Evolutionary conservation across 2,329 filamentous ascomycete genomes (phyloP), one percentile per base, ranked within the genome.

Genomic region (Phyllachora maydis): DNA sequence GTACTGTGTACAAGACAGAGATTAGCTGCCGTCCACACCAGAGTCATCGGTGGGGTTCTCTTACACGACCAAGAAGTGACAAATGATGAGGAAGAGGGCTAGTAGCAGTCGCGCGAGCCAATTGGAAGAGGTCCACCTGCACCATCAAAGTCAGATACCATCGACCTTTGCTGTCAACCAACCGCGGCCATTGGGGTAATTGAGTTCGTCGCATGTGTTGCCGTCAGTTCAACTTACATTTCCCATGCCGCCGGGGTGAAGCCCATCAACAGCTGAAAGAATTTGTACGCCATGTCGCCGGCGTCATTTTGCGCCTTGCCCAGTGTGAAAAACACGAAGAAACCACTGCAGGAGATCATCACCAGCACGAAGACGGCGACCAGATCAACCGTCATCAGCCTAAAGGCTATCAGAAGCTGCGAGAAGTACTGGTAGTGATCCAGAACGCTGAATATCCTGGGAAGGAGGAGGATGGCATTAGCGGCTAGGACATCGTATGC

Each of bases 341-440:
- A 95, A 12, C 85, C 85, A 38, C 81, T 91, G 47, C 83, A 93
- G 32, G 71, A 68, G 33, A 93, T 82, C 21, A 90, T 48, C 25
- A 92, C 81, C 21, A 93, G 56, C 1, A 88, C 56, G 24, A 88
- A 72, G 2, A 93, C 71, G 2, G 85, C 83, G 4, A 79, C 65
- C 13, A 95, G 53, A 42, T 95, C 85, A 23, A 83, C 65, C 2
- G 79, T 81, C 82, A 95, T 93, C 42, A 93, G 67, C 11, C 83
- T 70, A 40, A 95, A 92, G 3, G 83, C 83, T 33, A 93, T 91
- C 24, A 93, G 62, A 11, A 95, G 60, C 47, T 92, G 85, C 1
- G 83, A 92, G 44, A 93, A 93, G 49, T 93, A 93, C 34, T 78
- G 77, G 43, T 91, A 92, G 46, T 93, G 83, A 40, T 95, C 85